Conservation (phyloP, 306 rosid species). For the Dalbergia oliveri region DNA sequence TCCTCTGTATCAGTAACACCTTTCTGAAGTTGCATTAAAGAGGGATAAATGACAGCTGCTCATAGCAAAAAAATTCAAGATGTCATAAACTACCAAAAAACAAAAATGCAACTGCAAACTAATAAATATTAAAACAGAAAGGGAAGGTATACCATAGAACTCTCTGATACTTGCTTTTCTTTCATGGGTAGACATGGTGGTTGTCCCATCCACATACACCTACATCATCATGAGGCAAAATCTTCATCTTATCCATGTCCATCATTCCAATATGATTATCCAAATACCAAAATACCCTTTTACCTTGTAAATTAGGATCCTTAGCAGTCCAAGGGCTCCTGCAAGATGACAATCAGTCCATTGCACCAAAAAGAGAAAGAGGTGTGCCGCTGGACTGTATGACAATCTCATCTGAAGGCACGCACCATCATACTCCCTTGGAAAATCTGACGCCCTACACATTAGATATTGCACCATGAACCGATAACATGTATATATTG, state of each 20-base stretch:
- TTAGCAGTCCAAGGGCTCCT: slow-evolving; percentile 88
- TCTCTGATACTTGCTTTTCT: slow-evolving; percentile 96
- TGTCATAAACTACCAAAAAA: slow-evolving; percentile 36
- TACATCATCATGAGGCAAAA: slow-evolving; percentile 50
- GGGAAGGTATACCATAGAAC: slow-evolving; percentile 79
- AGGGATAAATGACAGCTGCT: slow-evolving; percentile 89
- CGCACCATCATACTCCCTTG: slow-evolving; percentile 87
- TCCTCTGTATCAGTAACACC: slow-evolving; percentile 87
- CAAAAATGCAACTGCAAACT: slow-evolving; percentile 24
- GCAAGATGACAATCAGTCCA: slow-evolving; percentile 96
- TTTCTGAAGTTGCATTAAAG: slow-evolving; percentile 84
- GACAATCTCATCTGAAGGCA: slow-evolving; percentile 97
- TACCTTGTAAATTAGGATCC: slow-evolving; percentile 91
- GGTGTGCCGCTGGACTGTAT: slow-evolving; percentile 90
- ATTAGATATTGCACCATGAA: slow-evolving; percentile 16
- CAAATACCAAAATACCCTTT: not conserved
- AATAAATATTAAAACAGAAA: not conserved
- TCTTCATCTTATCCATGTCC: slow-evolving; percentile 44
- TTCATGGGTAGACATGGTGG: slow-evolving; percentile 97
- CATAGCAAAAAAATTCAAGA: slow-evolving; percentile 37
- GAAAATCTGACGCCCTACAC: slow-evolving; percentile 85
- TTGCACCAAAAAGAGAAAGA: slow-evolving; percentile 87
- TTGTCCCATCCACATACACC: slow-evolving; percentile 98
- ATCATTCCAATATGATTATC: slow-evolving; percentile 31
- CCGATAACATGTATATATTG: not conserved